A percentile compares a stretch with the other conserved stretches of the same genome.
phyloP scores from a whole-genome alignment of 2,329 filamentous ascomycete genomes.

The Lecanoromycetidae sp. region DNA sequence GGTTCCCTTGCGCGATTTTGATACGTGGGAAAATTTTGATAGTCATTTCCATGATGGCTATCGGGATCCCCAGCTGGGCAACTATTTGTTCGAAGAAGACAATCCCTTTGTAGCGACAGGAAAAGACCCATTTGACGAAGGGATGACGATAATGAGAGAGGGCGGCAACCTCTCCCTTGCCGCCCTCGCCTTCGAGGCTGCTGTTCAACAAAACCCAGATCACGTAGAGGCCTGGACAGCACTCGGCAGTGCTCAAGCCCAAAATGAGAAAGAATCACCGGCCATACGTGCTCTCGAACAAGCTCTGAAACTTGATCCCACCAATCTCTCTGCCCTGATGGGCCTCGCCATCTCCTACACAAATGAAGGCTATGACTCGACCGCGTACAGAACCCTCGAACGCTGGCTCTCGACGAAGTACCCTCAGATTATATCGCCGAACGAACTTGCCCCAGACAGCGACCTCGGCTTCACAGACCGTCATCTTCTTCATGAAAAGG shows the following conservation, averaged over 20 bases:
- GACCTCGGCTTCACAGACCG: conserved; percentile 93
- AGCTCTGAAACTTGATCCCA: conserved; percentile 74
- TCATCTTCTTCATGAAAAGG: conserved; percentile 74
- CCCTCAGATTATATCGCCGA: conserved; percentile 62
- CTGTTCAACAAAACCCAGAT: conserved; percentile 74
- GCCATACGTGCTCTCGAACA: conserved; percentile 90
- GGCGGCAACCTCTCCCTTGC: conserved; percentile 90
- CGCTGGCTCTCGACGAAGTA: conserved; percentile 96
- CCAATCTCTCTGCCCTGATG: conserved; percentile 84
- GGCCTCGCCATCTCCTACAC: conserved; percentile 93
- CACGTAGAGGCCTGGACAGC: conserved; percentile 92
- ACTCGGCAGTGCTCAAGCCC: conserved; percentile 82
- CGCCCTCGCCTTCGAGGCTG: conserved; percentile 88
- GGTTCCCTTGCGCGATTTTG: conserved; percentile 56
- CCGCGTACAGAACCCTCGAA: conserved; percentile 89
- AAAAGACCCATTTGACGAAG: conserved; percentile 80
- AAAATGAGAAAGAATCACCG: conserved; percentile 96
- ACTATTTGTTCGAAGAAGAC: conserved; percentile 89
- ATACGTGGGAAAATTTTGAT: conserved; percentile 71
- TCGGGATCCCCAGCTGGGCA: conserved; percentile 66
- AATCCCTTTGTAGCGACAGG: conserved; percentile 69
- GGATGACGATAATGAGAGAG: conserved; percentile 81
- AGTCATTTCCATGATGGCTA: conserved; percentile 55
- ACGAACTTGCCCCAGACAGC: conserved; percentile 59
- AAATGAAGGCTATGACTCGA: conserved; percentile 96